Evolutionary conservation across 495 filamentous ascomycete genomes (phyloP), one percentile per base, ranked within the genome.

Genomic region (Xylaria venustula): DNA sequence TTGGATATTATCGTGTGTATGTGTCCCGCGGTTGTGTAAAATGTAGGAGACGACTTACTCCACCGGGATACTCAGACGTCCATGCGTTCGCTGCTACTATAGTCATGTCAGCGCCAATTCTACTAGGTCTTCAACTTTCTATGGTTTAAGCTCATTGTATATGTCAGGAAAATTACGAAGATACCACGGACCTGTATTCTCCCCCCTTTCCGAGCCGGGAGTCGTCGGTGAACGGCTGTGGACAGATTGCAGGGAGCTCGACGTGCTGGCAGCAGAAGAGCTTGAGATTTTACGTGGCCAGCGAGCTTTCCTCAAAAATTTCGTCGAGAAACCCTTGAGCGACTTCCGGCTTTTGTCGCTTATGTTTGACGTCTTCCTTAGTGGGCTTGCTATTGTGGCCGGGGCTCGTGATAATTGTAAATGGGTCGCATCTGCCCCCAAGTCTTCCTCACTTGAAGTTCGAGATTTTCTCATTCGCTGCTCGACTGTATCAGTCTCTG

Each of bases 281-380:
- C 60, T 64, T 2, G 75, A 79, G 19, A 62, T 52, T 58, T 70
- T 74, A 11, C 75, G 73, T 41, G 74, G 69, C 79, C 76, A 79
- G 11, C 76, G 75, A 20, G 73, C 71, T 54, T 67, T 73, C 0
- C 73, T 72, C 46, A 79, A 73, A 7, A 71, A 37, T 41, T 63
- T 72, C 44, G 66, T 53, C 3, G 65, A 62, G 26, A 68, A 66
- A 26, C 50, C 25, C 58, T 64, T 56, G 6, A 47, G 58, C 28
- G 54, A 47, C 19, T 44, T 57, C 36, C 44, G 56, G 46, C 46
- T 47, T 26, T 65, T 62, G 23, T 69, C 58, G 40, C 66, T 63
- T 11, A 69, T 40, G 25, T 50, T 53, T 5, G 66, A 61, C 11
- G 46, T 40, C 41, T 47, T 54, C 36, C 58, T 40, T n/a, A 42